Conservation (phyloP, 208 protist species). For the Trypanosoma rangeli region DNA sequence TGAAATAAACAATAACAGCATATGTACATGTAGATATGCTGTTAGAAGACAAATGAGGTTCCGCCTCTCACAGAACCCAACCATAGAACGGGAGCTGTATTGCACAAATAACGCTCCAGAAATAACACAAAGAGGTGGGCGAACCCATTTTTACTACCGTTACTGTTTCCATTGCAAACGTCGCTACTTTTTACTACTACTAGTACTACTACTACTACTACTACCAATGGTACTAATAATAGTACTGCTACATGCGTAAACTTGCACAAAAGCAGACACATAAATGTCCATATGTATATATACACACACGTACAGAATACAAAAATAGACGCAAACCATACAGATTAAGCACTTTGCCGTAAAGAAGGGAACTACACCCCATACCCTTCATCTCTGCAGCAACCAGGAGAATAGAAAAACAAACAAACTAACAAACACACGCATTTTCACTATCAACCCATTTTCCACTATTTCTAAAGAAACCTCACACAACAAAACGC, state of each 20-base stretch:
- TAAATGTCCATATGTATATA: too few species aligned
- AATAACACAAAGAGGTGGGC: not conserved
- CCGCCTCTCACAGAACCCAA: not conserved
- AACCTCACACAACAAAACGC: not conserved
- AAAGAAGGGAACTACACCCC: too few species aligned
- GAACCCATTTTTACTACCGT: not conserved
- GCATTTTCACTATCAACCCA: not conserved
- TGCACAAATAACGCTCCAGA: not conserved
- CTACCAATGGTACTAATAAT: not conserved
- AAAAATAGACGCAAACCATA: not conserved
- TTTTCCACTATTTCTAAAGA: not conserved
- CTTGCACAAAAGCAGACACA: too few species aligned
- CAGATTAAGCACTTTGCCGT: not conserved
- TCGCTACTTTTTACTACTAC: conserved; percentile 2
- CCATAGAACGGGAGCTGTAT: not conserved
- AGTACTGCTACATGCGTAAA: not conserved
- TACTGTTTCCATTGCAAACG: not conserved
- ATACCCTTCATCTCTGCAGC: not conserved
- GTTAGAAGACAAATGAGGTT: not conserved
- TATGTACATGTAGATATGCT: not conserved
- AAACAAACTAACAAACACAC: not conserved
- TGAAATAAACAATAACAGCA: not conserved
- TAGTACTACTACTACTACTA: not conserved
- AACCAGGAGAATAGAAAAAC: not conserved
- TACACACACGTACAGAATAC: not conserved